Conservation (phyloP, 768 basidiomycete genomes). For the Inosperma sp. region DNA sequence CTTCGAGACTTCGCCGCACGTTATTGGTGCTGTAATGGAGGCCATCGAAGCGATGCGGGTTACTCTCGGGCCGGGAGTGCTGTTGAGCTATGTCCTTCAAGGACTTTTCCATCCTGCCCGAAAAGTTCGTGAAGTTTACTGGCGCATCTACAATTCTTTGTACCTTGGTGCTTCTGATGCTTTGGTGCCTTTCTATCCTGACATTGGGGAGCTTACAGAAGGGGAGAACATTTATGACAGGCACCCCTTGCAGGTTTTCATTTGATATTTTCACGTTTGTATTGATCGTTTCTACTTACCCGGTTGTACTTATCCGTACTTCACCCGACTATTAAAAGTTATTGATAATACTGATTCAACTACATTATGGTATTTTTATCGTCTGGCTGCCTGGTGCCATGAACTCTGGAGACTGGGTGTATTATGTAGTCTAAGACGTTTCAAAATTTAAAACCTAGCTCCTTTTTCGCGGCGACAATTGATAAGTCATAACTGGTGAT, state of each 20-base stretch:
- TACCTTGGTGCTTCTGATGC: constrained; percentile 90
- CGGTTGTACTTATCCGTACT: neutral
- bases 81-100: constrained; percentile 89
- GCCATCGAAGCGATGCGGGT: constrained; percentile 97
- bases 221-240: constrained; percentile 86
- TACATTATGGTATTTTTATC: too few relatives aligned
- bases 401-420: too few relatives aligned
- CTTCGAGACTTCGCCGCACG: constrained; percentile 97
- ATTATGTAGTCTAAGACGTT: too few relatives aligned
- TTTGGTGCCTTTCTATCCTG: constrained; percentile 93
- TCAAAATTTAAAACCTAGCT: too few relatives aligned
- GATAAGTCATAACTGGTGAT: too few relatives aligned
- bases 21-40: constrained; percentile 97
- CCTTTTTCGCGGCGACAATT: too few relatives aligned
- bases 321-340: too few relatives aligned
- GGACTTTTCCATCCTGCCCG: constrained; percentile 97
- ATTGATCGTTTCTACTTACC: constrained; percentile 7
- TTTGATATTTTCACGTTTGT: constrained; percentile 38
- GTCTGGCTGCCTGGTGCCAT: too few relatives aligned
- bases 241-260: constrained; percentile 79
- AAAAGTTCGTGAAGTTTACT: constrained; percentile 97
- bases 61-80: constrained; percentile 87
- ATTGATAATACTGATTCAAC: constrained; percentile 10
- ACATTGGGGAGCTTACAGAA: constrained; percentile 85
- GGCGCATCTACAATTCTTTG: constrained; percentile 92